Percentiles rank a stretch among this genome's conserved stretches.
Evolutionary conservation across 192 early-diverging fungal species (phyloP).

Genomic region (Jimgerdemannia flammicorona): DNA sequence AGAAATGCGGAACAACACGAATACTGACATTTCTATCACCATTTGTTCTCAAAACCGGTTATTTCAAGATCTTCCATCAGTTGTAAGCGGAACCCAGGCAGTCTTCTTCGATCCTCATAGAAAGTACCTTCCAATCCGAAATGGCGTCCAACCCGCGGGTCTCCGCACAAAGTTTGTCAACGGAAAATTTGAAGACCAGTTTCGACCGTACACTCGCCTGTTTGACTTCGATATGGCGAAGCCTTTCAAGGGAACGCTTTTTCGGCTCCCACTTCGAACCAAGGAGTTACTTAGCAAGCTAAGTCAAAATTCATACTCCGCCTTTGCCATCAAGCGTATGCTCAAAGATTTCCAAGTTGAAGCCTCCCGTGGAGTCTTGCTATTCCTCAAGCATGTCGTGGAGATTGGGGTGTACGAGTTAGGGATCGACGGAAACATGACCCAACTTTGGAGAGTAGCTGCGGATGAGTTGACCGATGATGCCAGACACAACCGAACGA

Average conservation of each 20-base stretch:
- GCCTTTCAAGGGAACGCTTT: conserved; percentile 24
- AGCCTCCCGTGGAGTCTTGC: background rate
- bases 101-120: conserved; percentile 23
- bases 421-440: background rate
- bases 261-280: conserved; percentile 21
- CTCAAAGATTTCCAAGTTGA: background rate
- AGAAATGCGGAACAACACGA: background rate
- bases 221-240: conserved; percentile 21
- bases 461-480: background rate
- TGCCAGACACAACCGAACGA: background rate
- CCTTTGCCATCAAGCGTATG: background rate
- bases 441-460: background rate
- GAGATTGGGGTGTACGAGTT: background rate
- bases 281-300: background rate
- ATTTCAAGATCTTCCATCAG: conserved; percentile 21
- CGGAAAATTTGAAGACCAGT: no score
- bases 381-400: conserved; percentile 3
- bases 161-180: background rate
- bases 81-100: conserved; percentile 22
- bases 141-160: background rate
- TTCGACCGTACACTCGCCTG: background rate
- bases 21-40: conserved; percentile 11
- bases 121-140: conserved; percentile 5
- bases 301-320: background rate
- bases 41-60: conserved; percentile 13